These are phyloP conservation scores for Wickerhamiella galacta DNA, from an alignment of 805 yeast species.

Conservation along the genomic window DNA sequence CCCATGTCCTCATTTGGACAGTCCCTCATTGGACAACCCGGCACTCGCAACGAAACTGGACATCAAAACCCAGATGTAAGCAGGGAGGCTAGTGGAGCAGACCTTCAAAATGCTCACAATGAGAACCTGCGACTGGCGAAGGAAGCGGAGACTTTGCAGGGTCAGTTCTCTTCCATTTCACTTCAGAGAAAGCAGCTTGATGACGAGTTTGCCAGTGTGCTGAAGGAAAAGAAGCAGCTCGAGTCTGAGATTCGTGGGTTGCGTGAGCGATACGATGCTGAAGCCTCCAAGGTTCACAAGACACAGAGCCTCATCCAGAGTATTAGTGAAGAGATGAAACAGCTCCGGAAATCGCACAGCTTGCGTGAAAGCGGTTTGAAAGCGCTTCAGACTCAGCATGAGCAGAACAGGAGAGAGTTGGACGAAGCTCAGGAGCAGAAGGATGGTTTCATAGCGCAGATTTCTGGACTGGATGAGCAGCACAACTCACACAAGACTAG, in stretches of 20 bases:
- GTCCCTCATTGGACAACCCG: conserved; percentile 33
- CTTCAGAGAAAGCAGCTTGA: conserved; percentile 61
- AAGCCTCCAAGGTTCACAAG: conserved; percentile 56
- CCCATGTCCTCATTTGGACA: conserved; percentile 85
- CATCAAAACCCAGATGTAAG: background rate
- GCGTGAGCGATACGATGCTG: conserved; percentile 58
- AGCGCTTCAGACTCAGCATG: conserved; percentile 14
- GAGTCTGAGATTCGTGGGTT: conserved; percentile 52
- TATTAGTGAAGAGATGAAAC: conserved; percentile 35
- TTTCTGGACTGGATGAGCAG: conserved; percentile 17
- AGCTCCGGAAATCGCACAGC: conserved; percentile 14
- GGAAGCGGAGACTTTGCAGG: conserved; percentile 51
- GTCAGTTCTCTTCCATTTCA: conserved; percentile 12
- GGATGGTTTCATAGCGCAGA: conserved; percentile 26
- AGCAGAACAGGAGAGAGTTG: conserved; percentile 13
- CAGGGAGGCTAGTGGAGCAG: conserved; percentile 21
- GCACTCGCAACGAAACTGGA: no score
- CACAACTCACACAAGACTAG: conserved; percentile 7
- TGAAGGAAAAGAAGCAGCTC: conserved; percentile 50
- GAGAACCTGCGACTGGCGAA: conserved; percentile 64
- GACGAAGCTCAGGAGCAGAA: conserved; percentile 22
- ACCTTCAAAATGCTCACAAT: conserved; percentile 70
- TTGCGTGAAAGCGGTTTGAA: conserved; percentile 13
- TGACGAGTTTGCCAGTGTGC: conserved; percentile 54
- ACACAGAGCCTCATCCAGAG: conserved; percentile 46